phyloP scores from a whole-genome alignment of 2,329 filamentous ascomycete species.

The Pseudogymnoascus sp. region DNA sequence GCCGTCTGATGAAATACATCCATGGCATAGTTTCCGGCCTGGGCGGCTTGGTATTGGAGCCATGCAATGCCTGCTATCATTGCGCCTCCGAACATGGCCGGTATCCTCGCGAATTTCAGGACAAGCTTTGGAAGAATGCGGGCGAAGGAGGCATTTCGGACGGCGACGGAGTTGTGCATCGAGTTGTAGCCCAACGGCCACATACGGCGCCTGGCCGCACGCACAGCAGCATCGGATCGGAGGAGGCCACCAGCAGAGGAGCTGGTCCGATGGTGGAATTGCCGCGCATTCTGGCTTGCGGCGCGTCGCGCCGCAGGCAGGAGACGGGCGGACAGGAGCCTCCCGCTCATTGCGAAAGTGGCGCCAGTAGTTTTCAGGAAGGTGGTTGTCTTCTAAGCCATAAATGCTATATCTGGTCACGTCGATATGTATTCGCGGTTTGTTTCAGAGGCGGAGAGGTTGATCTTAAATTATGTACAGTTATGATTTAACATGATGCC shows the following conservation, averaged over 20 bases:
- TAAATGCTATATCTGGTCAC: constrained; percentile 10
- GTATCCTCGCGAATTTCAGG: constrained; percentile 79
- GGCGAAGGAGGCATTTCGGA: constrained; percentile 56
- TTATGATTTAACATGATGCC: constrained; percentile 10
- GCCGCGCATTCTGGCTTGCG: constrained; percentile 45
- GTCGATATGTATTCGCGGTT: not conserved
- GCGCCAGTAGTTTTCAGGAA: constrained; percentile 4
- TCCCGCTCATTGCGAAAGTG: constrained; percentile 27
- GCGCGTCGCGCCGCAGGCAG: constrained; percentile 58
- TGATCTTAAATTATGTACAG: constrained; percentile 14
- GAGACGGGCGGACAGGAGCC: constrained; percentile 67
- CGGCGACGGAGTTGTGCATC: constrained; percentile 69
- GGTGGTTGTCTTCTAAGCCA: constrained; percentile 16
- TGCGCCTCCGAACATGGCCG: constrained; percentile 84
- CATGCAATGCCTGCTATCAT: constrained; percentile 84
- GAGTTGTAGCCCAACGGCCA: constrained; percentile 72
- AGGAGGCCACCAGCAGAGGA: constrained; percentile 62
- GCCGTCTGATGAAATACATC: constrained; percentile 68
- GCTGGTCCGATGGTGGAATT: constrained; percentile 48
- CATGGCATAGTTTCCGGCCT: constrained; percentile 68
- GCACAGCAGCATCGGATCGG: constrained; percentile 54
- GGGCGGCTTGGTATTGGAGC: constrained; percentile 89
- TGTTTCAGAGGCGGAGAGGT: constrained; percentile 10
- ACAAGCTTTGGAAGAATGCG: constrained; percentile 74
- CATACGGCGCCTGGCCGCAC: constrained; percentile 53